A percentile compares a stretch with the other conserved stretches of the same genome.
Conservation (phyloP, 306 rosid genomes). For the Acacia confusa region DNA sequence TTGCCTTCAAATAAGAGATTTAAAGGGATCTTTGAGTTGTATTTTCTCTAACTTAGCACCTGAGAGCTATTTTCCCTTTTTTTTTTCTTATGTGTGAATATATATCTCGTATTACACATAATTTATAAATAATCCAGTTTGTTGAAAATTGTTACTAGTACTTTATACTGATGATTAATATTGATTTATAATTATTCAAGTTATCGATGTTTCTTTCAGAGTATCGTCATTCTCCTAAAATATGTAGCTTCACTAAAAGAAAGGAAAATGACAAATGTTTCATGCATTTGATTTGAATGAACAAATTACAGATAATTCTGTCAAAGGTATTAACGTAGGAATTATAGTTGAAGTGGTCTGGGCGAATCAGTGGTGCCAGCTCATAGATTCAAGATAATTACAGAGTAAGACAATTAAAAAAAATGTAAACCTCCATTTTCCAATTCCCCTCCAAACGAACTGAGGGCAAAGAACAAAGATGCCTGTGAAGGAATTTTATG, state of each 20-base stretch:
- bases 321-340: constrained; percentile 4
- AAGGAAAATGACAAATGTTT: neutral
- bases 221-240: neutral
- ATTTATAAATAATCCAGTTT: too few relatives aligned
- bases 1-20: too few relatives aligned
- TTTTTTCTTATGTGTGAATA: too few relatives aligned
- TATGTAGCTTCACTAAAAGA: neutral
- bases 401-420: constrained; percentile 35
- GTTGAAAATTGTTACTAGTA: too few relatives aligned
- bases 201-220: neutral
- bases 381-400: constrained; percentile 32
- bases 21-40: too few relatives aligned
- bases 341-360: constrained; percentile 29
- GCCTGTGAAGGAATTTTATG: constrained; percentile 37
- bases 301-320: neutral
- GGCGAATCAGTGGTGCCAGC: constrained; percentile 27
- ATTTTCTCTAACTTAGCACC: too few relatives aligned
- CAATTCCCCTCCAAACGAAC: constrained; percentile 46
- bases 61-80: too few relatives aligned
- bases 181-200: neutral
- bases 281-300: neutral
- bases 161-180: too few relatives aligned
- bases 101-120: neutral
- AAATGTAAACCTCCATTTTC: constrained; percentile 40
- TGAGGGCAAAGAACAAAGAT: constrained; percentile 39